Evolutionary conservation across 768 basidiomycete species (phyloP), one percentile per base, ranked within the genome.

Genomic region (Mycena leptocephala): DNA sequence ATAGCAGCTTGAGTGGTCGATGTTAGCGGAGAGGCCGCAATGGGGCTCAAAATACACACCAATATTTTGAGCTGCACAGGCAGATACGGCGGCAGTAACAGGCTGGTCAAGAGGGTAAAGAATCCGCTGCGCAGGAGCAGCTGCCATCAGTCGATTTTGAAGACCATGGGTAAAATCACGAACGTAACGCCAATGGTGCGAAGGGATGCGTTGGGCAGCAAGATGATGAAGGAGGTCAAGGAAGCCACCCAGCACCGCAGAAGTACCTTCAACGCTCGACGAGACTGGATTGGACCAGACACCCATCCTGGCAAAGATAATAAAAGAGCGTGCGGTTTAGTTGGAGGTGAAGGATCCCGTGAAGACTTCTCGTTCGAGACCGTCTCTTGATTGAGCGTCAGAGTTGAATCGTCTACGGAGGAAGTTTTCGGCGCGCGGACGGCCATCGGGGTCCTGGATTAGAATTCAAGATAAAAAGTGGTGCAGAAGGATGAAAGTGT

Each of bases 51-150:
- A 37, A 28, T 24, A 85, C 88, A 75, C 72, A 89, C 90, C 66
- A 89, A 88, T 35, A 90, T 37, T 78, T 89, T 91, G 8, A 91
- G 68, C 68, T 90, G 88, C 24, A 89, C 78, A 0, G 90, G 90
- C 76, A 90, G 81, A 46, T 82, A 85, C 5, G 91, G 88, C 5
- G 91, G 90, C 0, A 90, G 72, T 80, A 92, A 88, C 72, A 88
- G 59, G 72, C 82, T 85, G 2, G 84, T 78, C 8, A 90, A 78
- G 18, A 88, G 58, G 5, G 85, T 80, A 74, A 92, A 91, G 86
- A 91, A 91, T 1, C 85, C 88, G 7, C 87, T 88, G 33, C 18
- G 43, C 48, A 24, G n/a, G 11, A 24, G n/a, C n/a, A n/a, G n/a
- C n/a, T n/a, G n/a, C 7, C 0, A 24, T 16, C 7, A 24, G 3